Base-by-base conservation (phyloP, 192 early-diverging fungal genomes). In the Podila minutissima region DNA sequence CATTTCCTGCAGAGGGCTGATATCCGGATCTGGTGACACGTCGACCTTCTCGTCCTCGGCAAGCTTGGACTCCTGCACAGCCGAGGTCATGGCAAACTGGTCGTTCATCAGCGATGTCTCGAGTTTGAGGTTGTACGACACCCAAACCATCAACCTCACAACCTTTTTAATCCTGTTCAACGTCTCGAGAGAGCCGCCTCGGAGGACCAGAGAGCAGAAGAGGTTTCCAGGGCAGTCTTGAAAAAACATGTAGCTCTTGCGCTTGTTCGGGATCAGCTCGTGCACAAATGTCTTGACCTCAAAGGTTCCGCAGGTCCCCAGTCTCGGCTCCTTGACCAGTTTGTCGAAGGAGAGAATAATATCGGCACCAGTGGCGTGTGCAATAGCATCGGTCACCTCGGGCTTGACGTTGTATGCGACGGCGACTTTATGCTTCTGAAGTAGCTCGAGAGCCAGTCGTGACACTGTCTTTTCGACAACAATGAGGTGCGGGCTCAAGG, bases 231-330 rank as follows among this genome's bases (percentile, higher is more conserved):
- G 86, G 82, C 95, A 96, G 3, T 95, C 95, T 60, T 97, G 94
- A 72, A 99, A 92, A 68, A 93, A 91, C 59, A 99, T 84, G 82
- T 94, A 98, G 32, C 94, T 92, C 67, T 96, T 97, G 57, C 94
- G 86, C 59, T 85, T 89, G 62, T 93, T 93, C 2, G 96, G 95
- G 59, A 97, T 89, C 50, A 89, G 86, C 38, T 88, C 86, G 68
- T 99, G 90, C 17, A 95, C 89, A 75, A 90, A 97, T 0, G 94
- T 97, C 66, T 94, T 90, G 49, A 95, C 90, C 10, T 86, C 88
- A 71, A 98, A 93, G 13, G 84, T 64, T 13, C 88, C 90, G 64
- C 97, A 99, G 0, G 89, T 89, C 2, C 96, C 97, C 13, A 95
- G 81, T 19, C 87, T 85, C n/a, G 92, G 91, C 22, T 91, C 89